These are phyloP conservation scores for Vitis hybrid DNA, from an alignment of 177 flowering plant species.

Conservation along the genomic window DNA sequence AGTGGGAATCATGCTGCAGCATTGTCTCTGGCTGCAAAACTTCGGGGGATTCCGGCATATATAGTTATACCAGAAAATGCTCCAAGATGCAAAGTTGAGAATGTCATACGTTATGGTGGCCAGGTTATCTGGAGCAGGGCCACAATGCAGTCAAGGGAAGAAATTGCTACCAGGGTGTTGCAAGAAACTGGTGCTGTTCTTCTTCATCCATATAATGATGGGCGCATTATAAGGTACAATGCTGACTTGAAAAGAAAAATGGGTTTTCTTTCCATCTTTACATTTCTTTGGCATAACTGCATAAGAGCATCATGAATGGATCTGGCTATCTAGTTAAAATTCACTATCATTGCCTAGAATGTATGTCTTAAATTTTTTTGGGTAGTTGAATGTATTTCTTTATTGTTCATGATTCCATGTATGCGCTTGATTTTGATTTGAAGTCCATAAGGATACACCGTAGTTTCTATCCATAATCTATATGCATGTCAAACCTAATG, in stretches of 20 bases:
- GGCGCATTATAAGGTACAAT: constrained; percentile 68
- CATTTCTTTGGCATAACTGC: not conserved
- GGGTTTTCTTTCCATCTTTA: not conserved
- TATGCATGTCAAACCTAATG: no score
- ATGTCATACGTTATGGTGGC: constrained; percentile 82
- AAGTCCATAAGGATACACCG: no score
- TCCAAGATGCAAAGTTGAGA: constrained; percentile 89
- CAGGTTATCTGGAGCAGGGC: constrained; percentile 74
- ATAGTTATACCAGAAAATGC: constrained; percentile 85
- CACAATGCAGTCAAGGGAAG: constrained; percentile 69
- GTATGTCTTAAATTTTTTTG: no score
- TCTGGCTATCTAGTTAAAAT: no score
- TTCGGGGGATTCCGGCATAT: constrained; percentile 79
- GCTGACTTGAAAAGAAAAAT: not conserved
- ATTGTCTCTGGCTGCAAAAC: constrained; percentile 78
- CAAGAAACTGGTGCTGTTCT: constrained; percentile 80
- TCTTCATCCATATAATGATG: constrained; percentile 82
- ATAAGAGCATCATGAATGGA: no score
- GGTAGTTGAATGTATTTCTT: no score
- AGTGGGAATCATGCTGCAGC: constrained; percentile 99
- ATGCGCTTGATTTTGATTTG: no score
- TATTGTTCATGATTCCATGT: no score
- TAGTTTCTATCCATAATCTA: no score
- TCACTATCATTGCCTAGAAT: no score
- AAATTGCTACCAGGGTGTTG: constrained; percentile 49